Percentiles rank a stretch among this genome's conserved stretches.
These are phyloP conservation scores for Melampsora allii-populina DNA, from an alignment of 1,284 basidiomycete species.

Conservation along the genomic window DNA sequence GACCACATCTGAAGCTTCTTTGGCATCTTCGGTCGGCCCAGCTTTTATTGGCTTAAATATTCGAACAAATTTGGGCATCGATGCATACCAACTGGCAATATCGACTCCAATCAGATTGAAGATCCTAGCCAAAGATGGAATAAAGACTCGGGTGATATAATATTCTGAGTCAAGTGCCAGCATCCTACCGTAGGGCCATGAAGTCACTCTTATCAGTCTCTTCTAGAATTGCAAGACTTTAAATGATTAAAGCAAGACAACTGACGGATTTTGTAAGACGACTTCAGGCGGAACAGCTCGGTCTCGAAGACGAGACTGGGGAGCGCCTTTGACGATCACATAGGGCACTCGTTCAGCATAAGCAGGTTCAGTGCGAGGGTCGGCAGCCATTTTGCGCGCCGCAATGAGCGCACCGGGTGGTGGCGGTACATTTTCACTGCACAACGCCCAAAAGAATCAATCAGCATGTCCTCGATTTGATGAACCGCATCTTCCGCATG, in stretches of 20 bases:
- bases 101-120: constrained; percentile 90
- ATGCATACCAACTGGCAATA: constrained; percentile 79
- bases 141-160: constrained; percentile 81
- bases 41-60: constrained; percentile 23
- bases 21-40: constrained; percentile 10
- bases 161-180: constrained; percentile 76
- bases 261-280: constrained; percentile 67
- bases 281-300: constrained; percentile 75
- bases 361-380: constrained; percentile 78
- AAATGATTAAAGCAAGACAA: neutral
- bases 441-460: constrained; percentile 1
- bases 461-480: neutral
- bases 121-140: constrained; percentile 82
- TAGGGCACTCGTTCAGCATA: constrained; percentile 93
- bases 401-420: constrained; percentile 88
- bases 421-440: constrained; percentile 72
- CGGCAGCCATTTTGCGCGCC: constrained; percentile 67
- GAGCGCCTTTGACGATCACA: constrained; percentile 70
- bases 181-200: constrained; percentile 54
- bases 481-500: neutral
- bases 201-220: constrained; percentile 1
- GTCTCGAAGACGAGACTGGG: constrained; percentile 70
- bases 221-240: neutral
- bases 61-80: constrained; percentile 66
- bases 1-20: constrained; percentile 26